These are phyloP conservation scores for Saraca asoca DNA, from an alignment of 331 rosid genomes.

Conservation along the genomic window DNA sequence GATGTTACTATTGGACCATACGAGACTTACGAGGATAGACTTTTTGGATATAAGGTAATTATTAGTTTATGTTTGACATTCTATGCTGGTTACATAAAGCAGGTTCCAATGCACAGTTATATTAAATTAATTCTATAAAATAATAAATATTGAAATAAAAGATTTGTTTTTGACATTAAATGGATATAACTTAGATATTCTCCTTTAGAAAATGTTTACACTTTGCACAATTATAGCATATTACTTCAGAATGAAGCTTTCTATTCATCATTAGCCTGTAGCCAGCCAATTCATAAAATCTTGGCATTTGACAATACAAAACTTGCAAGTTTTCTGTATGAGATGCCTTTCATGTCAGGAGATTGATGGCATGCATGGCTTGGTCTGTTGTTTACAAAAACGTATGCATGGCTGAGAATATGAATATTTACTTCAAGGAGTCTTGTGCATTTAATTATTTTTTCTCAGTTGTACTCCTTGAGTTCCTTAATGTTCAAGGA, in stretches of 20 bases:
- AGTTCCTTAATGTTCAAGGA: conserved; percentile 21
- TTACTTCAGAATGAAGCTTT: background rate
- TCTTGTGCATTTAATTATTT: background rate
- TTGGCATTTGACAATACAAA: conserved; percentile 4
- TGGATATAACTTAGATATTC: too few species aligned
- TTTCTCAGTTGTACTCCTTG: background rate
- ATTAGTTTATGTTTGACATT: conserved; percentile 12
- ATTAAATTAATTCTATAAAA: too few species aligned
- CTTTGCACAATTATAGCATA: conserved; percentile 27
- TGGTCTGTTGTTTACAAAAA: conserved; percentile 1
- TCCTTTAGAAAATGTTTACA: conserved; percentile 13
- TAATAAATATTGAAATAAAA: too few species aligned
- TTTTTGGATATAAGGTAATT: conserved; percentile 89
- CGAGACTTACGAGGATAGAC: conserved; percentile 87
- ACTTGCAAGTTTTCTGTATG: conserved; percentile 3
- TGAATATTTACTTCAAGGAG: conserved; percentile 11
- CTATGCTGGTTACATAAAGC: conserved; percentile 15
- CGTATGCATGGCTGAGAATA: conserved; percentile 9
- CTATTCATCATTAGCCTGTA: background rate
- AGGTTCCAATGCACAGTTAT: conserved; percentile 10
- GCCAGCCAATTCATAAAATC: conserved; percentile 16
- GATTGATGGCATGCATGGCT: conserved; percentile 1
- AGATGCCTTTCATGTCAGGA: conserved; percentile 11
- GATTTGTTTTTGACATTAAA: too few species aligned
- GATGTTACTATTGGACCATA: conserved; percentile 96